Percentiles rank a stretch among this genome's conserved stretches.
Evolutionary conservation across 1,139 yeast genomes (phyloP).

Genomic region (Taphrina sp.): DNA sequence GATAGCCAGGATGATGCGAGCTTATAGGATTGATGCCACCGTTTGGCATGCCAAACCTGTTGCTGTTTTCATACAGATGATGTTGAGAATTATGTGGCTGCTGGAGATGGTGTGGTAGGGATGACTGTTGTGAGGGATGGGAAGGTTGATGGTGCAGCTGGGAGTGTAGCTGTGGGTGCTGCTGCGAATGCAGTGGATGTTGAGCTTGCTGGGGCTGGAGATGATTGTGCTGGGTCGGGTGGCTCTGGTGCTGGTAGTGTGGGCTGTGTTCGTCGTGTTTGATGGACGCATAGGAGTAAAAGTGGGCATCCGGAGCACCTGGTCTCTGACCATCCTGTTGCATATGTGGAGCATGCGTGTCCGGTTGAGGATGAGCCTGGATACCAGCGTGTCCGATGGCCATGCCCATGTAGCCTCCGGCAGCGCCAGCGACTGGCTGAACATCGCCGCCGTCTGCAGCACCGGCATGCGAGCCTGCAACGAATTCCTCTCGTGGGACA

Average conservation of each 20-base stretch:
- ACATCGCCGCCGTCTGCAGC: background rate
- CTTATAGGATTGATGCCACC: background rate
- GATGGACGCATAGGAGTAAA: constrained; percentile 4
- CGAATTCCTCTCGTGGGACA: constrained; percentile 62
- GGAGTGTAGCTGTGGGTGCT: constrained; percentile 11
- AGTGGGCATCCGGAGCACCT: background rate
- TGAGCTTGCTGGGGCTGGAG: background rate
- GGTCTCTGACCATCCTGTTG: constrained; percentile 1
- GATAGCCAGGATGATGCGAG: constrained; percentile 10
- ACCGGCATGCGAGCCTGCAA: constrained; percentile 4
- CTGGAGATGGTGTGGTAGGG: constrained; percentile 18
- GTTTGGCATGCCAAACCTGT: constrained; percentile 2
- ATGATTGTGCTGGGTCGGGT: constrained; percentile 5
- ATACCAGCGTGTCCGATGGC: constrained; percentile 16
- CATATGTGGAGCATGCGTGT: constrained; percentile 2
- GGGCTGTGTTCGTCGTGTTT: too few relatives aligned
- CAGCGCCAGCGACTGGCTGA: constrained; percentile 30
- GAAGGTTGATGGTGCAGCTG: constrained; percentile 1
- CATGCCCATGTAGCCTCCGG: constrained; percentile 29
- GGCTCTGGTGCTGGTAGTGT: too few relatives aligned
- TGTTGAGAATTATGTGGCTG: constrained; percentile 13
- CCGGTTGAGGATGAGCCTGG: constrained; percentile 12
- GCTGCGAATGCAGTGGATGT: constrained; percentile 22
- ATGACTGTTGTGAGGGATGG: background rate
- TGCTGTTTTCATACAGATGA: constrained; percentile 12